phyloP scores from a whole-genome alignment of 2,329 filamentous ascomycete species.

The Fusarium transvaalense region DNA sequence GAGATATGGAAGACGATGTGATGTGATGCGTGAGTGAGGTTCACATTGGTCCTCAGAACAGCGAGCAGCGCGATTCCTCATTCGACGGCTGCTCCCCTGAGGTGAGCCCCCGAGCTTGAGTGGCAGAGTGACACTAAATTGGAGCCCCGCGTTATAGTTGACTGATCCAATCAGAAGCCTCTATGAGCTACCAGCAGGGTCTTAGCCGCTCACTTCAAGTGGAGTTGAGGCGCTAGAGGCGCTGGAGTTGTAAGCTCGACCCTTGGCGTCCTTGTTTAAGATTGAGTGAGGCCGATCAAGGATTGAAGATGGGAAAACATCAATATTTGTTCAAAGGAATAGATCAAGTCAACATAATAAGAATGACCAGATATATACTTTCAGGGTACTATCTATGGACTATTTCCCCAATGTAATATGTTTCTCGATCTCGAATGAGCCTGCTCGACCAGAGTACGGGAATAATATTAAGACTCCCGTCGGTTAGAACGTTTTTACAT shows the following conservation, averaged over 20 bases:
- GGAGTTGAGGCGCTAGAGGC: constrained; percentile 39
- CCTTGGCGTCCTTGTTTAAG: constrained; percentile 27
- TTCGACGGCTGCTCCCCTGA: constrained; percentile 48
- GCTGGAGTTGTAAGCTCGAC: constrained; percentile 38
- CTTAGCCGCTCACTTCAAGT: constrained; percentile 45
- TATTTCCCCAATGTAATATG: background rate
- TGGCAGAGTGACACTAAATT: constrained; percentile 48
- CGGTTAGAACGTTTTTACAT: constrained; percentile 8
- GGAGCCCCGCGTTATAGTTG: constrained; percentile 39
- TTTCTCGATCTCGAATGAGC: background rate
- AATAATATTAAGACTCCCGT: constrained; percentile 5
- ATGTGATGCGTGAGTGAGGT: constrained; percentile 44
- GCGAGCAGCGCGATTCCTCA: constrained; percentile 42
- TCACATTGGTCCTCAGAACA: constrained; percentile 37
- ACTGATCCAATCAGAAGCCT: constrained; percentile 32
- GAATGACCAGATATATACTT: background rate
- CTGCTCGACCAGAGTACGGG: background rate
- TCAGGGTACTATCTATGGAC: background rate
- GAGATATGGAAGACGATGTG: constrained; percentile 31
- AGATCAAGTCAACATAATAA: background rate
- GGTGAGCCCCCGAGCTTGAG: constrained; percentile 37
- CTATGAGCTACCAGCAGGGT: constrained; percentile 19
- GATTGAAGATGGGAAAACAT: background rate
- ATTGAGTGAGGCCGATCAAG: constrained; percentile 24
- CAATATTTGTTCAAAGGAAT: background rate